Base-by-base conservation (phyloP, 768 basidiomycete genomes). In the Solioccasus polychromus region DNA sequence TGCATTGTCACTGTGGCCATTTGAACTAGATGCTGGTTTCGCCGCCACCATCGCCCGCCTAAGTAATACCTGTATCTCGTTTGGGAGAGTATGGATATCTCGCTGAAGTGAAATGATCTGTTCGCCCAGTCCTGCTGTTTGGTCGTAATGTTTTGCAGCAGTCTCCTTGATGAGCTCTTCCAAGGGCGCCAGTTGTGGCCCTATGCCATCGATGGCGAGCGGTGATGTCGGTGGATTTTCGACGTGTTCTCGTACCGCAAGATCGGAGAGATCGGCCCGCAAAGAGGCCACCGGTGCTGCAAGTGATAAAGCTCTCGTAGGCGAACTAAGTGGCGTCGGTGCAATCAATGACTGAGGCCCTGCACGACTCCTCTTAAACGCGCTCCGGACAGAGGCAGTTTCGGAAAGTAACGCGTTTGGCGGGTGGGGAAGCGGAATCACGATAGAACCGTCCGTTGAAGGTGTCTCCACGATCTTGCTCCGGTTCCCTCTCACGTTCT, bases 71-170 rank as follows among this genome's bases (percentile, higher is more conserved):
- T 53, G 51, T 17, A 66, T 47, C 19, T 69, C 63, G 6, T 53
- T 51, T 20, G 60, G 67, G 22, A 67, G 57, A 32, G 50, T 26
- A 17, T 61, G 56, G 19, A 68, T 48, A 34, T 69, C 63, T 25
- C 54, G 56, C 25, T 67, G 54, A 18, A 67, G 59, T n/a, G 66
- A 47, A 28, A 68, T 63, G 18, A 67, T 59, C 23, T 69, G 63
- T 44, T 69, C 62, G 11, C 58, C 57, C 12, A 67, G 35, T 12
- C 60, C 68, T 11, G 61, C 63, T 2, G 65, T 66, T 25, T 69
- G 65, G 31, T 63, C 65, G n/a, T 66, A 66, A 35, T 68, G 61
- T 20, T 69, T 66, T 25, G 58, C 63, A 35, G 61, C 68, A n/a
- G 50, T 57, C 15, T 69, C 65, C 42, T 64, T 65, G 53, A 67